A percentile compares a stretch with the other conserved stretches of the same genome.
Conservation (phyloP, 2,329 filamentous ascomycete species). For the Epichloe sibirici region DNA sequence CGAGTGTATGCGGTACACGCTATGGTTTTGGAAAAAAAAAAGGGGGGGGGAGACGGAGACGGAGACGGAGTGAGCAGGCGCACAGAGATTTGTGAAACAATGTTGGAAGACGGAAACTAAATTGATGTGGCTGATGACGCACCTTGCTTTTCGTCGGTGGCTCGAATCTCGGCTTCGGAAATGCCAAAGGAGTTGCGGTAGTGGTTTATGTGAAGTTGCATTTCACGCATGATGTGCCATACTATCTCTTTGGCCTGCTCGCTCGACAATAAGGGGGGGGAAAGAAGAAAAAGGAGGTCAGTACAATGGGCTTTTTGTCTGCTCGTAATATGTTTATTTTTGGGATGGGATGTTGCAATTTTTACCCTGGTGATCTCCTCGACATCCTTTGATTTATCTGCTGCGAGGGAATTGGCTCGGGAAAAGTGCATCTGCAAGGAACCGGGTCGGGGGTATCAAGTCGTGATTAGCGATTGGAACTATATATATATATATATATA, state of each 20-base stretch:
- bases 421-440: slow-evolving; percentile 63
- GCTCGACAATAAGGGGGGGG: not conserved
- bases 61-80: not conserved
- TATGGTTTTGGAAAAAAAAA: slow-evolving; percentile 10
- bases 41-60: not conserved
- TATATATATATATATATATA: no score
- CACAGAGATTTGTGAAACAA: no score
- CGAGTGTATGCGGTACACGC: slow-evolving; percentile 74
- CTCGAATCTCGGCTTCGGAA: slow-evolving; percentile 58
- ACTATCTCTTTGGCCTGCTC: slow-evolving; percentile 44
- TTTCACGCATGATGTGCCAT: slow-evolving; percentile 65
- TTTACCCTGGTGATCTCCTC: slow-evolving; percentile 54
- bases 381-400: slow-evolving; percentile 70
- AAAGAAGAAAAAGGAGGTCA: not conserved
- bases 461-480: no score
- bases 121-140: not conserved
- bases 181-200: slow-evolving; percentile 79
- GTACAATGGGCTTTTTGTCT: not conserved
- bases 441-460: no score
- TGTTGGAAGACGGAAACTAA: not conserved
- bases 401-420: slow-evolving; percentile 70
- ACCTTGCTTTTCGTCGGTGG: slow-evolving; percentile 61
- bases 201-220: slow-evolving; percentile 68
- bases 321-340: not conserved
- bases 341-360: slow-evolving; percentile 5